Conservation (phyloP, 116 monocot genomes). For the Iris pallida region DNA sequence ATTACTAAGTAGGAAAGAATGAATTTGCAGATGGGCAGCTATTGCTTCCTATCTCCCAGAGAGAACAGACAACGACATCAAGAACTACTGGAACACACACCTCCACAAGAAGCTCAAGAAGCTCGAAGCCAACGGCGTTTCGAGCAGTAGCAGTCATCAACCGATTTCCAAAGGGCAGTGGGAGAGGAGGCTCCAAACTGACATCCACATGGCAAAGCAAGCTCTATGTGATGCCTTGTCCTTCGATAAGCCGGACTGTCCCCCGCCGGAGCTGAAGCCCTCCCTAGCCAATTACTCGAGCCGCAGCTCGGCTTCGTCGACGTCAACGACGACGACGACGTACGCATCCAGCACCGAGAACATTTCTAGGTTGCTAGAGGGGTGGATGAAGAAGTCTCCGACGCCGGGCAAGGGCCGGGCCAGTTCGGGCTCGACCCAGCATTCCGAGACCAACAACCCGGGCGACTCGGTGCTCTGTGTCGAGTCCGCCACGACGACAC, state of each 20-base stretch:
- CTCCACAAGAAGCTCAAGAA: constrained; percentile 68
- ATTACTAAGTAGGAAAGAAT: not conserved
- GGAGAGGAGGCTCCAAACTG: constrained; percentile 86
- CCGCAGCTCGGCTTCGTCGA: not conserved
- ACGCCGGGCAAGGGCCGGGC: not conserved
- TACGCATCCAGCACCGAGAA: constrained; percentile 85
- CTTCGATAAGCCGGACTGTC: constrained; percentile 19
- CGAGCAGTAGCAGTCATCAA: not conserved
- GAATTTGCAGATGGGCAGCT: constrained; percentile 74
- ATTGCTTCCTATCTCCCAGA: constrained; percentile 87
- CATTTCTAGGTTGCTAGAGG: constrained; percentile 63
- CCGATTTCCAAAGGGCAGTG: constrained; percentile 67
- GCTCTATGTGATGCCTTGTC: constrained; percentile 72
- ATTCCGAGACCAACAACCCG: constrained; percentile 6
- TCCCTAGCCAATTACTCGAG: not conserved
- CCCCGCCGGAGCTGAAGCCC: not conserved
- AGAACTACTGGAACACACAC: constrained; percentile 96
- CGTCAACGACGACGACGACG: not conserved
- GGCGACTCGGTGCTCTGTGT: constrained; percentile 5
- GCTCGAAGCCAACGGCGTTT: constrained; percentile 6
- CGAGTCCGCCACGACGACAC: constrained; percentile 20
- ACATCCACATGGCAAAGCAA: constrained; percentile 74
- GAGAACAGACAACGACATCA: constrained; percentile 90
- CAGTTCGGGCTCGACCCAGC: constrained; percentile 24
- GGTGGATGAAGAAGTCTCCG: constrained; percentile 42